A percentile compares a stretch with the other conserved stretches of the same genome.
Conservation (phyloP, 768 basidiomycete genomes). For the Strobilomyces echinocephalus region DNA sequence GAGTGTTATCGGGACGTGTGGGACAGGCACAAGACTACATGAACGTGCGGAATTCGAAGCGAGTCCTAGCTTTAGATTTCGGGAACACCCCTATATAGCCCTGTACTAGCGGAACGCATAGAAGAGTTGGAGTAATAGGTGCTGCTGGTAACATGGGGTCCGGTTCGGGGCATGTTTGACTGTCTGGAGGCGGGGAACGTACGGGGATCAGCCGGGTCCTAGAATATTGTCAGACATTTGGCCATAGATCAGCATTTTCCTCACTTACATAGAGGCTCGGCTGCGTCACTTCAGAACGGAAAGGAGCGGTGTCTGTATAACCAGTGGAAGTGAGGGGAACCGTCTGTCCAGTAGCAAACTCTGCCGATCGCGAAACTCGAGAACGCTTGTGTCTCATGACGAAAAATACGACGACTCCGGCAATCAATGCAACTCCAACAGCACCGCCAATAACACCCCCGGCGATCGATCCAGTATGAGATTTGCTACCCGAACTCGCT, state of each 20-base stretch:
- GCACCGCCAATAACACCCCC: conserved; percentile 68
- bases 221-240: conserved; percentile 4
- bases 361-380: conserved; percentile 14
- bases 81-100: conserved; percentile 24
- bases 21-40: no score
- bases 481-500: conserved; percentile 7
- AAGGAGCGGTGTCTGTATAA: conserved; percentile 11
- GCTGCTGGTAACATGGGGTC: not conserved
- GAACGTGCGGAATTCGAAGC: not conserved
- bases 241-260: not conserved
- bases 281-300: conserved; percentile 18
- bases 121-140: conserved; percentile 10
- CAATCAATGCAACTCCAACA: conserved; percentile 42
- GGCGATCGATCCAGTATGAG: conserved; percentile 50
- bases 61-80: conserved; percentile 16
- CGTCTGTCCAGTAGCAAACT: not conserved
- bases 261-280: conserved; percentile 30
- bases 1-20: not conserved
- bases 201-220: conserved; percentile 36
- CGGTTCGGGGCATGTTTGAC: no score
- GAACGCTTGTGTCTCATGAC: conserved; percentile 28
- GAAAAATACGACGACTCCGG: conserved; percentile 38
- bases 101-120: conserved; percentile 7
- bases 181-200: conserved; percentile 31
- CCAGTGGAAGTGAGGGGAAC: conserved; percentile 1